A percentile compares a stretch with the other conserved stretches of the same genome.
phyloP scores from a whole-genome alignment of 495 filamentous ascomycete species.

The Lophiotrema nucula region DNA sequence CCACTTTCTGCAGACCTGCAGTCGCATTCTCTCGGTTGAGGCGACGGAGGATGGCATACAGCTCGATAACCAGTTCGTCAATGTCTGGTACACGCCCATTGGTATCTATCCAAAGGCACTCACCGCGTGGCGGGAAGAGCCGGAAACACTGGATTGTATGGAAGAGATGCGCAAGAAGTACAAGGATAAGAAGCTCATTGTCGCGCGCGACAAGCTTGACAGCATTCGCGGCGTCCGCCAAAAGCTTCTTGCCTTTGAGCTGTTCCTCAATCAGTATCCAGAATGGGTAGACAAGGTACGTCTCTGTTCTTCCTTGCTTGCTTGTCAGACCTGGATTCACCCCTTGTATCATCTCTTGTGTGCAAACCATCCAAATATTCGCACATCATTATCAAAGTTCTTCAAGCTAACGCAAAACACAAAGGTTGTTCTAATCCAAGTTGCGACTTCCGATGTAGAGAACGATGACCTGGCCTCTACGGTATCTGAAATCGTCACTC shows the following conservation, averaged over 20 bases:
- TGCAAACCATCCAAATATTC: too few species aligned
- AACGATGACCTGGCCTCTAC: conserved; percentile 81
- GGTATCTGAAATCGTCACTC: conserved; percentile 86
- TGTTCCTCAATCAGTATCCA: conserved; percentile 90
- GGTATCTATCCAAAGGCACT: conserved; percentile 82
- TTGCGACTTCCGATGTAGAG: conserved; percentile 84
- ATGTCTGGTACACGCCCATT: conserved; percentile 71
- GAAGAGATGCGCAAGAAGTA: conserved; percentile 75
- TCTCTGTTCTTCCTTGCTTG: background rate
- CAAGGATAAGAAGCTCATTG: conserved; percentile 80
- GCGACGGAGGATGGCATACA: conserved; percentile 83
- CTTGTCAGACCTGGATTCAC: background rate
- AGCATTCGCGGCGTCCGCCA: conserved; percentile 85
- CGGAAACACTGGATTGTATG: conserved; percentile 74
- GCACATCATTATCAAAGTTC: background rate
- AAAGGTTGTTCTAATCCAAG: conserved; percentile 81
- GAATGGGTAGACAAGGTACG: conserved; percentile 75
- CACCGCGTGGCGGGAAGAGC: conserved; percentile 66
- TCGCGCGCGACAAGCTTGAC: conserved; percentile 90
- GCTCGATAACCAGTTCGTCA: conserved; percentile 88
- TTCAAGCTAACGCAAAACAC: conserved; percentile 5
- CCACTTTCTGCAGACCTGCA: conserved; percentile 93
- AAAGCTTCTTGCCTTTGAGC: conserved; percentile 87
- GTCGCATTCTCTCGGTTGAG: conserved; percentile 79
- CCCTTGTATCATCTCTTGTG: too few species aligned